Evolutionary conservation across 2,329 filamentous ascomycete genomes (phyloP), one percentile per base, ranked within the genome.

Genomic region (Alternaria postmessia): DNA sequence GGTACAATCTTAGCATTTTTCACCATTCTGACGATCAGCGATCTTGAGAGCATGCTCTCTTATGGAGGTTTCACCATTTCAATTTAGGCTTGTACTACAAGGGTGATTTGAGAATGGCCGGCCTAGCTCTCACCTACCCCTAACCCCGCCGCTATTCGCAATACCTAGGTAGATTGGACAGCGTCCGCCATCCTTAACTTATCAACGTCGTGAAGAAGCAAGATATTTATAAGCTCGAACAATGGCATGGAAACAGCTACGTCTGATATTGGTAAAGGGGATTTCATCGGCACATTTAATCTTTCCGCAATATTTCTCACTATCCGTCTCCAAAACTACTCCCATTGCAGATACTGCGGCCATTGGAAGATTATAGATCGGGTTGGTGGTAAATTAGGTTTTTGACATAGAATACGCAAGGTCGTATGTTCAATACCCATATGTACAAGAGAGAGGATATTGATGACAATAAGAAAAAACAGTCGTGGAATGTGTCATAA

Each of bases 391-490:
- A 26, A 1, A 7, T 7, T 26, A 7, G 7, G 6, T 26, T 26
- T 26, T 26, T 26, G 24, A 26, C 24, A 26, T 26, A 26, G 9
- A 30, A 47, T 3, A 32, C 26, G 1, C n/a, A 20, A 12, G 43
- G n/a, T 18, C 3, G 43, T 30, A 47, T 20, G 26, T 32, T 4
- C 11, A 20, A 18, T 14, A 4, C 1, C 8, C 7, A 7, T 4
- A 5, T 20, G 1, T 26, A 26, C 24, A n/a, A 4, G 2, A 20
- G 12, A 9, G 26, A 14, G 0, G 20, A 3, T 11, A 0, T 14
- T 47, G 6, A 47, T 24, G 0, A 7, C 18, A 3, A 8, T 3
- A 26, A 47, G 26, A 20, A 47, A 32, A 14, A 0, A 47, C 24
- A 26, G 7, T 32, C 0, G 18, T 22, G 4, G 43, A 9, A 5